A percentile compares a stretch with the other conserved stretches of the same genome.
Conservation (phyloP, 441 rosid genomes). For the Macaranga tanarius region DNA sequence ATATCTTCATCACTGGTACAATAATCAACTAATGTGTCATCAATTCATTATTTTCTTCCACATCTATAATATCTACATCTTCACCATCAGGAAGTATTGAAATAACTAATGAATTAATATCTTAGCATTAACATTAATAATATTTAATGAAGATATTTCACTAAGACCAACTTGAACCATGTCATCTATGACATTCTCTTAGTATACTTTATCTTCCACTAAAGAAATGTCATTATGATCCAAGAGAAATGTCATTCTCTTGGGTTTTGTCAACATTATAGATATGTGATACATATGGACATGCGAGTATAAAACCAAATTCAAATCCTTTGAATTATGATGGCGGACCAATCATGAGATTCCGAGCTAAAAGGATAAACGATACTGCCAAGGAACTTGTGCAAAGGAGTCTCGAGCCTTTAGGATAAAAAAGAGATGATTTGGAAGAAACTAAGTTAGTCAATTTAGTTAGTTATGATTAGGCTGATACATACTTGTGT, state of each 20-base stretch:
- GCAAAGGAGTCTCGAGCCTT: too few species aligned
- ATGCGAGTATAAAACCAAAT: too few species aligned
- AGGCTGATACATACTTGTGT: too few species aligned
- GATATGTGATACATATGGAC: too few species aligned
- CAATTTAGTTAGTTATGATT: too few species aligned
- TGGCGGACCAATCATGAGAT: too few species aligned
- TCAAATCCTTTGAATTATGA: too few species aligned
- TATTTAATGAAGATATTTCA: too few species aligned
- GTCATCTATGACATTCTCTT: neutral
- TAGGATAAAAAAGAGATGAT: too few species aligned
- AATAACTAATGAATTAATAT: neutral
- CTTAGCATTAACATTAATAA: neutral
- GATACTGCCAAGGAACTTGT: too few species aligned
- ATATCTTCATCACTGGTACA: neutral
- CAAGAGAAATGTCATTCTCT: neutral
- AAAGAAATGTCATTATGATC: neutral
- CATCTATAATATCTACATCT: neutral
- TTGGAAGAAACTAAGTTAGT: too few species aligned
- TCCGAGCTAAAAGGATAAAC: too few species aligned
- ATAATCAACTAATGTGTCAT: neutral
- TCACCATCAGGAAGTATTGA: neutral
- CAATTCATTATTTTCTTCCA: neutral
- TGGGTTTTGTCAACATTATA: neutral
- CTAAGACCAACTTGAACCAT: neutral
- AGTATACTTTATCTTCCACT: neutral